Conservation (phyloP, 2,329 filamentous ascomycete species). For the Claviceps digitariae region DNA sequence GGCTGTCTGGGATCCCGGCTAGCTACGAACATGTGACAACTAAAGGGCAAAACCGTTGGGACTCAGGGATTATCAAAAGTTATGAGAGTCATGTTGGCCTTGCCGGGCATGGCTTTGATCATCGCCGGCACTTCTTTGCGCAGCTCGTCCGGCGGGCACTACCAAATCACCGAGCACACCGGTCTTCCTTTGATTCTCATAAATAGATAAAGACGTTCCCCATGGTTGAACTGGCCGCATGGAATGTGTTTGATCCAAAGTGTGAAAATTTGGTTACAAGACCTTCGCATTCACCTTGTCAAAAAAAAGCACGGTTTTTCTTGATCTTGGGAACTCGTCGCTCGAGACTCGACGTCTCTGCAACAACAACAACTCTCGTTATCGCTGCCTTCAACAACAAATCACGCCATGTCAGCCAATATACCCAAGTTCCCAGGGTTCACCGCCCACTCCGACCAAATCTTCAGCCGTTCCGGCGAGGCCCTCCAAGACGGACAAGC, state of each 20-base stretch:
- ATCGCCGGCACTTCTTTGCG: not conserved
- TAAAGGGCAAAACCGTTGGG: not conserved
- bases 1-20: not conserved
- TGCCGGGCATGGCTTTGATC: not conserved
- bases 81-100: not conserved
- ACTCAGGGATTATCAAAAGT: not conserved
- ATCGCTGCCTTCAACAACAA: not conserved
- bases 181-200: not conserved
- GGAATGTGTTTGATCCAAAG: not conserved
- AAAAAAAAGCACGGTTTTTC: not conserved
- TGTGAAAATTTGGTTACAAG: too few relatives aligned
- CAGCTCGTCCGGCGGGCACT: not conserved
- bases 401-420: not conserved
- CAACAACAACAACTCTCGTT: not conserved
- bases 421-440: conserved; percentile 28
- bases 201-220: not conserved
- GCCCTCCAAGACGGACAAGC: conserved; percentile 9
- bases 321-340: not conserved
- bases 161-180: not conserved
- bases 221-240: not conserved
- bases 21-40: not conserved
- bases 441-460: conserved; percentile 30
- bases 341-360: not conserved
- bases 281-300: too few relatives aligned
- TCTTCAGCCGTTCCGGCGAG: conserved; percentile 29